phyloP scores from a whole-genome alignment of 208 protist genomes.

The Trypanosomatidae sp. region DNA sequence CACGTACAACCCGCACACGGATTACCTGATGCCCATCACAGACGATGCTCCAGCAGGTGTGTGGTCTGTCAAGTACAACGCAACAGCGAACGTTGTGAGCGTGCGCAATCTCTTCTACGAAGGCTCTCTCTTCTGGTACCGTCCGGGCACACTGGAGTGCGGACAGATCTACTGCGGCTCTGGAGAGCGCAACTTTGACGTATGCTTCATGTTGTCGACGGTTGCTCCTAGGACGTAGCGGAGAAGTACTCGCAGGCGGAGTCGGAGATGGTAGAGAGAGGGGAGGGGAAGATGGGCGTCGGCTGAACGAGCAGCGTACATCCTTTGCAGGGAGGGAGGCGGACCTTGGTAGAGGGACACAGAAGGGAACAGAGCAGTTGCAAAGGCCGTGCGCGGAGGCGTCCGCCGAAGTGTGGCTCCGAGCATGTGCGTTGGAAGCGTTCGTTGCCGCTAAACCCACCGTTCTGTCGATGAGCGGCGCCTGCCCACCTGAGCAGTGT shows the following conservation, averaged over 20 bases:
- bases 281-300: background rate
- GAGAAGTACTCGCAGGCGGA: background rate
- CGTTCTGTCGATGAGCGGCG: background rate
- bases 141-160: constrained; percentile 63
- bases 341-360: background rate
- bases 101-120: constrained; percentile 87
- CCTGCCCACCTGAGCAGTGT: background rate
- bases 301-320: background rate
- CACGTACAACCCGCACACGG: constrained; percentile 81
- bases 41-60: constrained; percentile 85
- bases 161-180: constrained; percentile 89
- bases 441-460: background rate
- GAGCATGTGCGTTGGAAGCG: background rate
- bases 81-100: constrained; percentile 69
- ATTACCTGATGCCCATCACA: constrained; percentile 82
- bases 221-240: background rate
- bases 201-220: constrained; percentile 77
- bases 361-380: background rate
- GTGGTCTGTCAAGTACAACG: constrained; percentile 89
- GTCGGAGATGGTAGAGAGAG: background rate
- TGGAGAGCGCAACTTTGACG: constrained; percentile 85
- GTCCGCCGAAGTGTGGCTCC: background rate
- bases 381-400: background rate
- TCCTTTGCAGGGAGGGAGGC: background rate
- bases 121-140: constrained; percentile 89